Percentiles rank a stretch among this genome's conserved stretches.
phyloP scores from a whole-genome alignment of 2,329 filamentous ascomycete genomes.

The Chaetomiaceae sp. region DNA sequence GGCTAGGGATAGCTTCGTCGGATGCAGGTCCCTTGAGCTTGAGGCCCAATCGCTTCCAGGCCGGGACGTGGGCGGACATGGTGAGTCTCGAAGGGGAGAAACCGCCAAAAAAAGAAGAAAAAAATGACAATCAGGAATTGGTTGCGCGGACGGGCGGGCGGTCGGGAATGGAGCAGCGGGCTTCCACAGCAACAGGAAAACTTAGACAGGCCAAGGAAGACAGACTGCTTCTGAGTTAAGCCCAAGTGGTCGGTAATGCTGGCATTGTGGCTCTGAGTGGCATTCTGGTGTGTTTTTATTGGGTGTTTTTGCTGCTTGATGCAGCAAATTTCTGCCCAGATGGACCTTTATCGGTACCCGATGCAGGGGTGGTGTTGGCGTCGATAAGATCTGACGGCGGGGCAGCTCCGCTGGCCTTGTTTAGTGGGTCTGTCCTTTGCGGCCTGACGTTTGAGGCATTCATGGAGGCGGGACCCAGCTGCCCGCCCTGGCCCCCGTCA shows the following conservation, averaged over 20 bases:
- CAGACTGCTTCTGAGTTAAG: constrained; percentile 8
- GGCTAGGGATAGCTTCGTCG: constrained; percentile 29
- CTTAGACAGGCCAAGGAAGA: constrained; percentile 15
- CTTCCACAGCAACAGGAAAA: constrained; percentile 13
- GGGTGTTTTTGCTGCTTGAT: constrained; percentile 21
- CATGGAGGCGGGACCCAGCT: constrained; percentile 8
- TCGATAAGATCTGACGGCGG: constrained; percentile 22
- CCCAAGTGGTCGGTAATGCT: constrained; percentile 19
- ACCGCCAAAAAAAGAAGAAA: constrained; percentile 18
- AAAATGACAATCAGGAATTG: constrained; percentile 4
- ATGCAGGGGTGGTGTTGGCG: constrained; percentile 15
- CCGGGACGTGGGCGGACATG: constrained; percentile 46
- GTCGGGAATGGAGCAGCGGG: constrained; percentile 15
- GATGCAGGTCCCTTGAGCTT: constrained; percentile 50
- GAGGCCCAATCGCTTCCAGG: constrained; percentile 60
- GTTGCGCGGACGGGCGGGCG: constrained; percentile 6
- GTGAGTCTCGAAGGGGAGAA: constrained; percentile 30
- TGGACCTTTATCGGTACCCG: constrained; percentile 24
- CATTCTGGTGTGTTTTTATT: constrained; percentile 19
- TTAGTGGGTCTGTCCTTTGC: not conserved
- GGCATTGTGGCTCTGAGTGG: constrained; percentile 13
- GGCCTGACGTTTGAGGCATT: constrained; percentile 22
- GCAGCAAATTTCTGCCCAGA: constrained; percentile 28
- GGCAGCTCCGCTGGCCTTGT: not conserved
- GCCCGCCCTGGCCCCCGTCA: no score